These are phyloP conservation scores for Coccomyxa subellipsoidea DNA, from an alignment of 163 green algal species.

Conservation along the genomic window DNA sequence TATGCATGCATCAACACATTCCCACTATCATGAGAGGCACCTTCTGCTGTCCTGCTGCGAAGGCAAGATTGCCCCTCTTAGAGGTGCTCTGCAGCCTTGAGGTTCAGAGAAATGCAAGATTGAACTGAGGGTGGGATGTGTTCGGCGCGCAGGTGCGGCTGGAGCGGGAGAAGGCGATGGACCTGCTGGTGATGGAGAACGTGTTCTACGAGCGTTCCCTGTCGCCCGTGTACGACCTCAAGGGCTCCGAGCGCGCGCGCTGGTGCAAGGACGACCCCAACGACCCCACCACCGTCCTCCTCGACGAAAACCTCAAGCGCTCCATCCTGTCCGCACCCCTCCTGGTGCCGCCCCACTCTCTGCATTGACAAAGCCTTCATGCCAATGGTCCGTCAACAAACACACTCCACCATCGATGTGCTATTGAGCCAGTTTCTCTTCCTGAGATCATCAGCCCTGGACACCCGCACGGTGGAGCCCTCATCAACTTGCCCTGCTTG, in stretches of 20 bases:
- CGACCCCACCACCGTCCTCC: conserved; percentile 59
- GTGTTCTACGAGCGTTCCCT: conserved; percentile 82
- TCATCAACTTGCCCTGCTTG: background rate
- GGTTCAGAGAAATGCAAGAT: too few relatives aligned
- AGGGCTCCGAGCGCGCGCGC: conserved; percentile 82
- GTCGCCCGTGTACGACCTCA: conserved; percentile 91
- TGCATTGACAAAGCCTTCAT: background rate
- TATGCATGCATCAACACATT: too few relatives aligned
- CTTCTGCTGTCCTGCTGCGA: too few relatives aligned
- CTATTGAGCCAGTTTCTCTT: too few relatives aligned
- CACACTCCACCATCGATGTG: too few relatives aligned
- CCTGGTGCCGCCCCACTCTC: conserved; percentile 24
- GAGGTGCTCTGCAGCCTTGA: too few relatives aligned
- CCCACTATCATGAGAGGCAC: too few relatives aligned
- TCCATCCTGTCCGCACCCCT: conserved; percentile 61
- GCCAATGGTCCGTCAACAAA: background rate
- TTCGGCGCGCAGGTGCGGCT: conserved; percentile 17
- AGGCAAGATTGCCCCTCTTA: too few relatives aligned
- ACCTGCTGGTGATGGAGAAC: conserved; percentile 95
- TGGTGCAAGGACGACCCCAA: conserved; percentile 64
- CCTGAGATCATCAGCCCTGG: too few relatives aligned
- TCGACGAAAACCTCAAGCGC: conserved; percentile 93
- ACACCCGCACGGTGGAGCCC: background rate
- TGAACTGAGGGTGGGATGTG: too few relatives aligned
- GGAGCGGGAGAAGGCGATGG: conserved; percentile 43